These are phyloP conservation scores for Sporothrix pallida DNA, from an alignment of 2,329 filamentous ascomycete species.

Conservation along the genomic window DNA sequence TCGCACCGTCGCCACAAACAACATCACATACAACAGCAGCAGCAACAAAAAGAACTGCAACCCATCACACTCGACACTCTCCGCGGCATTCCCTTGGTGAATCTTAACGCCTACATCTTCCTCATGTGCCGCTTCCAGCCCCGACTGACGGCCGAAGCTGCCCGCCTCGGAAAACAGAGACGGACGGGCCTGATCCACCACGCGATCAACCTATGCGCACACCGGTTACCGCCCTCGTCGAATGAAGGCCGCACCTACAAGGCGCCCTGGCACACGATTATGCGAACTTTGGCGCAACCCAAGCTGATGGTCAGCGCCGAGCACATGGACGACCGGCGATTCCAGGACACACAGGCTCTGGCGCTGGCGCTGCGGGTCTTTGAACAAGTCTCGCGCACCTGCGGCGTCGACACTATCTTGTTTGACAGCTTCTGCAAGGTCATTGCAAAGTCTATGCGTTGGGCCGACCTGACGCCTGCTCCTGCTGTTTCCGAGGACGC, in stretches of 20 bases:
- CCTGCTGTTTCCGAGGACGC: background rate
- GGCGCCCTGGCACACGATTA: conserved; percentile 52
- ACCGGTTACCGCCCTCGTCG: conserved; percentile 41
- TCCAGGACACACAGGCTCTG: conserved; percentile 44
- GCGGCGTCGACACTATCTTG: conserved; percentile 46
- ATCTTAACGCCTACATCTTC: conserved; percentile 59
- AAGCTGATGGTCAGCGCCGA: conserved; percentile 43
- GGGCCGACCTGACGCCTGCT: conserved; percentile 11
- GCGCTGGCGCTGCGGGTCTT: conserved; percentile 45
- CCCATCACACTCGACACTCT: conserved; percentile 36
- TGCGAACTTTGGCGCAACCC: conserved; percentile 48
- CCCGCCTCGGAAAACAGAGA: conserved; percentile 37
- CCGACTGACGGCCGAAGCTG: conserved; percentile 37
- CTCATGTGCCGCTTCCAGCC: conserved; percentile 55
- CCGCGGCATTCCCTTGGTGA: conserved; percentile 42
- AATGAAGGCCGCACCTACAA: conserved; percentile 45
- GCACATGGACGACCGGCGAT: conserved; percentile 30
- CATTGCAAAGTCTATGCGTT: conserved; percentile 33
- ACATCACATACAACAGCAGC: background rate
- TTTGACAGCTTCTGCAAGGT: conserved; percentile 47
- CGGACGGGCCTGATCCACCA: conserved; percentile 42
- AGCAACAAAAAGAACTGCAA: no score
- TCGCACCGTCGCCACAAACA: background rate
- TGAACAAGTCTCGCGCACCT: conserved; percentile 40
- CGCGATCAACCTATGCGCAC: conserved; percentile 46